Evolutionary conservation across 2,329 filamentous ascomycete species (phyloP), one percentile per base, ranked within the genome.

Genomic region (Aureobasidium sp.): DNA sequence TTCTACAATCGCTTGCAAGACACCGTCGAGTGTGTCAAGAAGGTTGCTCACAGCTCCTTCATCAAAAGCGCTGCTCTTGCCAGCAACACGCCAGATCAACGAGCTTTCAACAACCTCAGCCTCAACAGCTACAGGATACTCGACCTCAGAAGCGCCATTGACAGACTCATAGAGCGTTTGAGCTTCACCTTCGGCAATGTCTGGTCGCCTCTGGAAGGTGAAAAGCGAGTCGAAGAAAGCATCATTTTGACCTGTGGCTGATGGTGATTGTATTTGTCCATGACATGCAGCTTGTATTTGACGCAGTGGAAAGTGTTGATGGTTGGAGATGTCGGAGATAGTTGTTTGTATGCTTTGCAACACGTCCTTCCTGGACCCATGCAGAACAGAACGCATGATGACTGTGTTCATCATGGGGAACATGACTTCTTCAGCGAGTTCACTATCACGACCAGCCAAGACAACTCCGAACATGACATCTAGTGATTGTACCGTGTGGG

Each of bases 381-480:
- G 88, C 2, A 96, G 70, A 2, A 92, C 79, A 1, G 81, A 81
- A 11, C 91, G 81, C 8, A 95, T 78, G 0, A 87, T 83, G 0
- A 96, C 85, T 0, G 92, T 96, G 68, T 95, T 96, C 89, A 96
- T 96, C 0, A 88, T 90, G 0, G 92, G 93, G 67, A 96, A 96
- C 69, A 92, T 79, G 13, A 93, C 73, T 27, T 82, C 72, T 45
- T 88, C 82, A 0, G 84, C 81, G 17, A 82, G 80, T 47, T 88
- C 85, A 10, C 84, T 84, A 60, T 94, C 89, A n/a, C 93, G 82
- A 17, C 93, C 92, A 0, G 90, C 91, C 13, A 96, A 77, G 1
- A 96, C 87, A 0, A 89, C 83, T 0, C 93, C 93, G 68, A 94
- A 96, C 0, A 84, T 80, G 4, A 95, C 81, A 65, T 96, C 91